These are phyloP conservation scores for Trichoderma koningii DNA, from an alignment of 2,329 filamentous ascomycete genomes.

Conservation along the genomic window DNA sequence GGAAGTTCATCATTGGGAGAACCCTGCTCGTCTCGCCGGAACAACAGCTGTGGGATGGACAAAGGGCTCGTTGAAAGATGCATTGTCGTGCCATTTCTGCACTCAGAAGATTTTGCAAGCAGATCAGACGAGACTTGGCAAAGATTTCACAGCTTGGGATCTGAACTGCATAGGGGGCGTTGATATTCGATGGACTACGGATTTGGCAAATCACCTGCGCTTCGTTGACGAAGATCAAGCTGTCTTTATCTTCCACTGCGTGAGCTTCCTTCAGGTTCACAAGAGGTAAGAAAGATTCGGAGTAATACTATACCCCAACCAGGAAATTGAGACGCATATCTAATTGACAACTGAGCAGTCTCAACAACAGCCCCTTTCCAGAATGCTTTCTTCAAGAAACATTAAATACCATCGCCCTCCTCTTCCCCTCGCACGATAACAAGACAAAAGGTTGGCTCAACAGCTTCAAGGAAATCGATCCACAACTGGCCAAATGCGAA, in stretches of 20 bases:
- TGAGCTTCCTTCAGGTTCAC: slow-evolving; percentile 41
- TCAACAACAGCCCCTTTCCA: slow-evolving; percentile 34
- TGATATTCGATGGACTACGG: slow-evolving; percentile 41
- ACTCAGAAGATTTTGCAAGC: slow-evolving; percentile 4
- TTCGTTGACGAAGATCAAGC: slow-evolving; percentile 43
- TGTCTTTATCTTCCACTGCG: slow-evolving; percentile 46
- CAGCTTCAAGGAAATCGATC: slow-evolving; percentile 33
- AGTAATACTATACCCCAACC: too few relatives aligned
- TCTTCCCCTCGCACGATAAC: slow-evolving; percentile 40
- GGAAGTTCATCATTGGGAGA: background rate
- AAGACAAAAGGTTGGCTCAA: slow-evolving; percentile 33
- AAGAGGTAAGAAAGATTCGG: slow-evolving; percentile 28
- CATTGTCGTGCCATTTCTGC: background rate
- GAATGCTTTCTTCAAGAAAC: slow-evolving; percentile 42
- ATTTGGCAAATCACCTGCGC: slow-evolving; percentile 46
- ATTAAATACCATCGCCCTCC: slow-evolving; percentile 40
- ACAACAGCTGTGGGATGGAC: slow-evolving; percentile 7
- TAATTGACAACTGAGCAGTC: background rate
- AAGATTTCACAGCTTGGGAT: slow-evolving; percentile 21
- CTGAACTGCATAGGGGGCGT: slow-evolving; percentile 41
- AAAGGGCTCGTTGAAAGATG: background rate
- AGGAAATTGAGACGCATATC: background rate
- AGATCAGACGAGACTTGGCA: slow-evolving; percentile 17
- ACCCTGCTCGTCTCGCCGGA: background rate
- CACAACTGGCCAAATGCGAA: slow-evolving; percentile 34